A percentile compares a stretch with the other conserved stretches of the same genome.
phyloP scores from a whole-genome alignment of 1,284 basidiomycete genomes.

The Boletus calvinii region DNA sequence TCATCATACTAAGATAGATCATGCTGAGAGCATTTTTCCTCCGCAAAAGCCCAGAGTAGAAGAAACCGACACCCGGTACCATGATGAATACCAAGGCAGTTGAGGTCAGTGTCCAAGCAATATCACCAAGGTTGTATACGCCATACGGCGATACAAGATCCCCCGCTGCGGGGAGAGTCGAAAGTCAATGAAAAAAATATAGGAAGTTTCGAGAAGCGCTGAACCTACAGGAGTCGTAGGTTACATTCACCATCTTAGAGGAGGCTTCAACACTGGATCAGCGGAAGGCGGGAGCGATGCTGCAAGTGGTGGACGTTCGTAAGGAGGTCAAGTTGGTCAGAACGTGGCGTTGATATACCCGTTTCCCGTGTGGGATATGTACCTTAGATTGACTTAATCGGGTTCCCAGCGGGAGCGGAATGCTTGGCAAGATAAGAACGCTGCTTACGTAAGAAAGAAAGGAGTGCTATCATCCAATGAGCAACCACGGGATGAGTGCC shows the following conservation, averaged over 20 bases:
- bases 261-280: not conserved
- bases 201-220: too few species aligned
- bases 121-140: constrained; percentile 77
- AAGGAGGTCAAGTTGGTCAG: not conserved
- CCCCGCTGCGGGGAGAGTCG: constrained; percentile 34
- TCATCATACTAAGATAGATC: constrained; percentile 84
- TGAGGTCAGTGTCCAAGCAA: constrained; percentile 72
- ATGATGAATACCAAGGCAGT: constrained; percentile 88
- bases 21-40: constrained; percentile 93
- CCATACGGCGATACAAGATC: constrained; percentile 39
- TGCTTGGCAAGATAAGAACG: constrained; percentile 28
- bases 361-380: constrained; percentile 22
- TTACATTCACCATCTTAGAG: constrained; percentile 37
- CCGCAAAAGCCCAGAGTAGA: constrained; percentile 84
- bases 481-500: not conserved
- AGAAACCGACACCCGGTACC: constrained; percentile 88
- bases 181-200: constrained; percentile 3
- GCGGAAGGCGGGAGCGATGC: not conserved
- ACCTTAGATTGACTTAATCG: constrained; percentile 3
- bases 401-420: constrained; percentile 1
- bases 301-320: constrained; percentile 4
- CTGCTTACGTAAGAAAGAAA: constrained; percentile 25
- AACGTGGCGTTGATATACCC: constrained; percentile 23
- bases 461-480: constrained; percentile 28
- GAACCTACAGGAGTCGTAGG: constrained; percentile 37